Conservation (phyloP, 2,329 filamentous ascomycete species). For the Aspergillus luchuensis region DNA sequence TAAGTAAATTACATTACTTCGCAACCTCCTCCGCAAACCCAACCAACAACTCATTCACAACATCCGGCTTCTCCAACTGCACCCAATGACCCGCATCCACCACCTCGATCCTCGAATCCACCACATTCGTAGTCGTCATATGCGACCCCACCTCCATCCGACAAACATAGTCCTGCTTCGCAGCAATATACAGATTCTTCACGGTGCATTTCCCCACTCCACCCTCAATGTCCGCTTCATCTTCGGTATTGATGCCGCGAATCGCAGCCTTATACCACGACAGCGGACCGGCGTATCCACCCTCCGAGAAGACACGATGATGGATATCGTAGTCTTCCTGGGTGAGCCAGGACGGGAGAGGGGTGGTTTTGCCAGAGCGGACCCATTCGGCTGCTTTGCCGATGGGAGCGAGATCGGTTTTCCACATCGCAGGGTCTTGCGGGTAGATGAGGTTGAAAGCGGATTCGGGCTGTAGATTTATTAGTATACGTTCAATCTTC, state of each 20-base stretch:
- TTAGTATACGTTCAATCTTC: neutral
- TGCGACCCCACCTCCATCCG: constrained; percentile 1
- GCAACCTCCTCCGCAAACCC: no score
- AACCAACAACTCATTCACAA: no score
- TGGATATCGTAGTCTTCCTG: constrained; percentile 17
- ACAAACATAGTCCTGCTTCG: constrained; percentile 14
- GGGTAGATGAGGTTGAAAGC: constrained; percentile 31
- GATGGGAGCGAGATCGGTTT: constrained; percentile 22
- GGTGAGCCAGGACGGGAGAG: constrained; percentile 22
- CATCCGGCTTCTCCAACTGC: no score
- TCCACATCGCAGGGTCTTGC: constrained; percentile 21
- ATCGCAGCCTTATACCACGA: neutral
- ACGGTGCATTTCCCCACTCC: neutral
- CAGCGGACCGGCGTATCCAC: neutral
- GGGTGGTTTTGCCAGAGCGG: constrained; percentile 16
- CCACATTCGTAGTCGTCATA: no score
- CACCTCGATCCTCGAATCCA: no score
- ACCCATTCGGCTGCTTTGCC: constrained; percentile 28
- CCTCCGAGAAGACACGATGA: neutral
- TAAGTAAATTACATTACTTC: no score
- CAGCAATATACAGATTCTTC: constrained; percentile 1
- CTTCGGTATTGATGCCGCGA: neutral
- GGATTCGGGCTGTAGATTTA: constrained; percentile 17
- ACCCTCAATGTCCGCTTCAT: neutral
- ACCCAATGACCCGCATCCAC: no score